These are phyloP conservation scores for Backusella liffmaniae DNA, from an alignment of 192 early-diverging fungal genomes.

Conservation along the genomic window DNA sequence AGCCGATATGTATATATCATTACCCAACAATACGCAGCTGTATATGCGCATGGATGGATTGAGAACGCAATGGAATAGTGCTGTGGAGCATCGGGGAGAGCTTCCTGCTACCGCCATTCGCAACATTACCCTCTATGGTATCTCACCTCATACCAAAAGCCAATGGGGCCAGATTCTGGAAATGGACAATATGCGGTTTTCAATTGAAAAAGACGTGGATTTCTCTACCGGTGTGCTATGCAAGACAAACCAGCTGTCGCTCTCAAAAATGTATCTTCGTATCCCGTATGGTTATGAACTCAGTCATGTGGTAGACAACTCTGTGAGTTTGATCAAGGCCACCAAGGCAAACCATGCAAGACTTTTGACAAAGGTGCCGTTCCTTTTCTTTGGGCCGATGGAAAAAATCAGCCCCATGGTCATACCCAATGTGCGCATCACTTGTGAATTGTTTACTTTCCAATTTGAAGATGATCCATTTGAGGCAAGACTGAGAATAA, in stretches of 20 bases:
- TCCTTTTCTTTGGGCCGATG: constrained; percentile 24
- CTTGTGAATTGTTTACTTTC: constrained; percentile 30
- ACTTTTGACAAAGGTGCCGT: constrained; percentile 18
- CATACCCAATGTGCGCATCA: constrained; percentile 28
- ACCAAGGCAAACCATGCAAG: constrained; percentile 27
- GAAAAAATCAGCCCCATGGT: constrained; percentile 23
- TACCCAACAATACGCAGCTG: constrained; percentile 18
- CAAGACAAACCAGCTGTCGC: background rate
- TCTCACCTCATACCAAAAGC: background rate
- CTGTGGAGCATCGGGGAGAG: background rate
- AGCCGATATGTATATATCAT: constrained; percentile 10
- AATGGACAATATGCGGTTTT: constrained; percentile 27
- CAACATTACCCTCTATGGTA: constrained; percentile 26
- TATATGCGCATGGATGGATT: constrained; percentile 30
- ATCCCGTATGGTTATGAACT: constrained; percentile 38
- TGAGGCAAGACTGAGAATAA: constrained; percentile 34
- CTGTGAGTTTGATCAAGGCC: constrained; percentile 29
- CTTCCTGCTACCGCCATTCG: constrained; percentile 12
- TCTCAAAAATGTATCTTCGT: constrained; percentile 31
- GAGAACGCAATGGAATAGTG: constrained; percentile 2
- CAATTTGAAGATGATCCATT: constrained; percentile 48
- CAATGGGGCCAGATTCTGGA: constrained; percentile 42
- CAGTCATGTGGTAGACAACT: constrained; percentile 38
- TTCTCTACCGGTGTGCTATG: background rate
- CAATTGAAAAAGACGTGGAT: background rate